Evolutionary conservation across 2,329 filamentous ascomycete genomes (phyloP).

Genomic region (Elsinoe perseae): DNA sequence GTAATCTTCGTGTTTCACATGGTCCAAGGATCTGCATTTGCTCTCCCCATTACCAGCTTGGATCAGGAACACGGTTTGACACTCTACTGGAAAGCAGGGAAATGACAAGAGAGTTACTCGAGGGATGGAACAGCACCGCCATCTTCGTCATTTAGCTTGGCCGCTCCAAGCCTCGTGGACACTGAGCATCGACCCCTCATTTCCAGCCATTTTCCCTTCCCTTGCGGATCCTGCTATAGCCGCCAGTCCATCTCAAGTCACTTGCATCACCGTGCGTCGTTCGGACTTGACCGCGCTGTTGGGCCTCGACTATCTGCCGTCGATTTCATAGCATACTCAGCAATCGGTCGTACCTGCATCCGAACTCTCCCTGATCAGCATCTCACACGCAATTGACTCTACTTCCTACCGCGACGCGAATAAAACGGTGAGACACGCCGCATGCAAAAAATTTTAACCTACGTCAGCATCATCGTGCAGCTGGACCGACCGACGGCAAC

Average conservation of each 20-base stretch:
- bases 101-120: not conserved
- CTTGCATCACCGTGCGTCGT: constrained; percentile 14
- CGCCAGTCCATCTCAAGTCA: not conserved
- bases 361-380: constrained; percentile 1
- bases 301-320: not conserved
- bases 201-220: not conserved
- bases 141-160: constrained; percentile 9
- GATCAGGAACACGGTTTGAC: constrained; percentile 1
- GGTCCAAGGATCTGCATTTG: constrained; percentile 6
- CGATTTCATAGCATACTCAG: not conserved
- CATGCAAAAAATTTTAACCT: constrained; percentile 4
- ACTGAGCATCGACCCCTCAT: constrained; percentile 4
- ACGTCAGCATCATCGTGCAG: constrained; percentile 8
- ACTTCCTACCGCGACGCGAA: constrained; percentile 8
- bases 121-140: not conserved
- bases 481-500: not conserved
- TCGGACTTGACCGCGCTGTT: constrained; percentile 8
- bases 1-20: constrained; percentile 4
- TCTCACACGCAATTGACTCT: constrained; percentile 2
- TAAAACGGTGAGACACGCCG: constrained; percentile 9
- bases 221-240: not conserved
- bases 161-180: constrained; percentile 4
- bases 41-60: not conserved
- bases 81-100: constrained; percentile 7
- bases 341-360: not conserved